Evolutionary conservation across 371 early-diverging fungal genomes (phyloP).

Genomic region (Rhizomucor pusillus): DNA sequence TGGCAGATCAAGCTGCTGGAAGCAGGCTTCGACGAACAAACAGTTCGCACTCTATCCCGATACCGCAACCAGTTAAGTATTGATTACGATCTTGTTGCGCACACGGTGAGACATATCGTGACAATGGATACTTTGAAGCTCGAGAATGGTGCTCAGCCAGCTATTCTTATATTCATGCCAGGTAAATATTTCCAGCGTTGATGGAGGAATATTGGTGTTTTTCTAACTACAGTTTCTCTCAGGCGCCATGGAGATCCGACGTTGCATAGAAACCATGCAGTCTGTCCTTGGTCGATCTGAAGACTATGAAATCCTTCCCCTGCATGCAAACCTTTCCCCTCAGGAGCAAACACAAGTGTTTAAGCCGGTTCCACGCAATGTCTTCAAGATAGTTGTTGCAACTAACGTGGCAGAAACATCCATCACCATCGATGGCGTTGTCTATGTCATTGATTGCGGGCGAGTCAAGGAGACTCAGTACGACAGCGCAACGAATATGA

Average conservation of each 20-base stretch:
- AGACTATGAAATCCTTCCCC: slow-evolving; percentile 48
- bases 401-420: slow-evolving; percentile 97
- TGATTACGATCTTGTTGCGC: slow-evolving; percentile 67
- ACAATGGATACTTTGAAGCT: slow-evolving; percentile 37
- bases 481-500: slow-evolving; percentile 62
- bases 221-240: slow-evolving; percentile 1
- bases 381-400: slow-evolving; percentile 85
- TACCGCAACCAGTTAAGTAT: slow-evolving; percentile 56
- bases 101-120: slow-evolving; percentile 58
- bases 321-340: slow-evolving; percentile 79
- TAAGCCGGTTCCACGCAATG: slow-evolving; percentile 52
- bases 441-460: slow-evolving; percentile 92
- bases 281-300: slow-evolving; percentile 18
- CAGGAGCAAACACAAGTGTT: slow-evolving; percentile 69
- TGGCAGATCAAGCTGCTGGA: slow-evolving; percentile 47
- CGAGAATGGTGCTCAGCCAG: slow-evolving; percentile 36
- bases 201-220: not conserved
- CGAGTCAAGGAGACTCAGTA: slow-evolving; percentile 77
- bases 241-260: slow-evolving; percentile 75
- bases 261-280: slow-evolving; percentile 59
- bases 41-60: slow-evolving; percentile 39
- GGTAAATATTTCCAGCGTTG: slow-evolving; percentile 27
- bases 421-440: slow-evolving; percentile 90
- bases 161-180: slow-evolving; percentile 76
- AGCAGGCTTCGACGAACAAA: slow-evolving; percentile 45